A percentile compares a stretch with the other conserved stretches of the same genome.
Evolutionary conservation across 345 rosid species (phyloP).

Genomic region (Bretschneidera sinensis): DNA sequence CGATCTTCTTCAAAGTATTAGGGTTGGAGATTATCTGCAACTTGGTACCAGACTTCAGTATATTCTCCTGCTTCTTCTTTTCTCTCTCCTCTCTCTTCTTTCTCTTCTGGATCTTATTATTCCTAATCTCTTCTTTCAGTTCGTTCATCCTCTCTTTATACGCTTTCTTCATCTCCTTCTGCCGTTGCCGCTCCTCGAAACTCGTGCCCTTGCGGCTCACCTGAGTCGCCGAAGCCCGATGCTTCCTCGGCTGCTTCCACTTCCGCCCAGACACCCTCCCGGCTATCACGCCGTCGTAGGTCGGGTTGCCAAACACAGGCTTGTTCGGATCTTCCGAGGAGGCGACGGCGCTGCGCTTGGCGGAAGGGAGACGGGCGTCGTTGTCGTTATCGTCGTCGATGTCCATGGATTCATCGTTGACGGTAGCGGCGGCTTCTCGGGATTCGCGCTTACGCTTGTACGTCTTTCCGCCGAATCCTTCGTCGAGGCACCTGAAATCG

Average conservation of each 20-base stretch:
- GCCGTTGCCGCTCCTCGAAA: slow-evolving; percentile 59
- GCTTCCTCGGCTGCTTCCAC: slow-evolving; percentile 73
- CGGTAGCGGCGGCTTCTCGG: slow-evolving; percentile 16
- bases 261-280: slow-evolving; percentile 82
- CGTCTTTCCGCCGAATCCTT: slow-evolving; percentile 96
- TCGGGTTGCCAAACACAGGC: slow-evolving; percentile 55
- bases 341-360: slow-evolving; percentile 73
- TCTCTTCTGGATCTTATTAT: slow-evolving; percentile 76
- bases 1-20: slow-evolving; percentile 75
- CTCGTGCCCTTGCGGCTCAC: slow-evolving; percentile 50
- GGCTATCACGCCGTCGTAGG: slow-evolving; percentile 91
- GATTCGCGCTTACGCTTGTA: slow-evolving; percentile 69
- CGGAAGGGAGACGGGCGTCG: slow-evolving; percentile 35
- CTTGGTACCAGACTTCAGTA: slow-evolving; percentile 74
- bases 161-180: slow-evolving; percentile 77
- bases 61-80: slow-evolving; percentile 85
- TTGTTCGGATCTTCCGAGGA: slow-evolving; percentile 65
- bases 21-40: slow-evolving; percentile 78
- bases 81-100: slow-evolving; percentile 76
- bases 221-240: slow-evolving; percentile 63
- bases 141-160: slow-evolving; percentile 67
- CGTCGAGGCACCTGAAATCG: slow-evolving; percentile 82
- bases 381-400: slow-evolving; percentile 35
- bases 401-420: slow-evolving; percentile 44
- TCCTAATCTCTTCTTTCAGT: slow-evolving; percentile 81